These are phyloP conservation scores for Primulina huaijiensis DNA, from an alignment of 257 asterid species.

Conservation along the genomic window DNA sequence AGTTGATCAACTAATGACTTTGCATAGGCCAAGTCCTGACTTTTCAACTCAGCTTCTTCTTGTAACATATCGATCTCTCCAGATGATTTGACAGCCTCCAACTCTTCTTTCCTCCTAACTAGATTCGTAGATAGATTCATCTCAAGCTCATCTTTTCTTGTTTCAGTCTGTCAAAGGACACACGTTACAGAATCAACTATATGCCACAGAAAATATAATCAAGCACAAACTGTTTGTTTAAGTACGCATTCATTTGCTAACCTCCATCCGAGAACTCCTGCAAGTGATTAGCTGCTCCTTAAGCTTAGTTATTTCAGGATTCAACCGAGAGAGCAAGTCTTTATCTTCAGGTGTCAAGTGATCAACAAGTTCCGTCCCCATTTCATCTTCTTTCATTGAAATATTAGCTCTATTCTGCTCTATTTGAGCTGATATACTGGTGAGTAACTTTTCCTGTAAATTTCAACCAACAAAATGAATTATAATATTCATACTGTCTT, in stretches of 20 bases:
- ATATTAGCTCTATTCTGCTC: slow-evolving; percentile 84
- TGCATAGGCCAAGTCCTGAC: slow-evolving; percentile 75
- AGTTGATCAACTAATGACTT: slow-evolving; percentile 50
- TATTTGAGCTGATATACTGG: slow-evolving; percentile 73
- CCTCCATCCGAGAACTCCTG: slow-evolving; percentile 90
- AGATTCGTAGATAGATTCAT: slow-evolving; percentile 94
- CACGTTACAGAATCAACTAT: slow-evolving; percentile 6
- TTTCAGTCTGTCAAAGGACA: slow-evolving; percentile 62
- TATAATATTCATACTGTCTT: slow-evolving; percentile 17
- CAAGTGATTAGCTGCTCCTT: slow-evolving; percentile 71
- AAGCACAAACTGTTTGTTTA: not conserved
- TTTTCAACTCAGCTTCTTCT: slow-evolving; percentile 76
- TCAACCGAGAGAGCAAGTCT: slow-evolving; percentile 72
- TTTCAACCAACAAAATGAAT: slow-evolving; percentile 9
- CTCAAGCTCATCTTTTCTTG: slow-evolving; percentile 94
- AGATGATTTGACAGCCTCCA: slow-evolving; percentile 75
- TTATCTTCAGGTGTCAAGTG: slow-evolving; percentile 92
- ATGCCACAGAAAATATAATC: slow-evolving; percentile 12
- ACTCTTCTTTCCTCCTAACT: slow-evolving; percentile 88
- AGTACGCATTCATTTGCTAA: slow-evolving; percentile 29
- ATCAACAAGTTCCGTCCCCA: slow-evolving; percentile 96
- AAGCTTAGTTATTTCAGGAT: slow-evolving; percentile 82
- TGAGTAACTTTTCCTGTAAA: slow-evolving; percentile 76
- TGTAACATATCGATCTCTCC: slow-evolving; percentile 62
- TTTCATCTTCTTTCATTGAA: slow-evolving; percentile 75